Base-by-base conservation (phyloP, 1,139 yeast species). In the Saccharomyces hybrid region DNA sequence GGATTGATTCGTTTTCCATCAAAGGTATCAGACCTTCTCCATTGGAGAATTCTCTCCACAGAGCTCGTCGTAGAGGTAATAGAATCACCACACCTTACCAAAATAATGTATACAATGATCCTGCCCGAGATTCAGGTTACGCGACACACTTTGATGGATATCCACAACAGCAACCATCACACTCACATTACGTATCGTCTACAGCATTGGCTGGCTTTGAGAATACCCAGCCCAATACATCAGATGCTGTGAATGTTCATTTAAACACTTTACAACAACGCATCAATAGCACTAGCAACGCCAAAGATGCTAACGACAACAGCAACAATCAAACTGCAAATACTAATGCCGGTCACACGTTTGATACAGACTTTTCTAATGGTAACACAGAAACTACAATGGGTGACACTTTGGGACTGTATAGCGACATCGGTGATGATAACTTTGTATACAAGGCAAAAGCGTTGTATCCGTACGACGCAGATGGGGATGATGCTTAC, bases 401-500 rank as follows among this genome's bases (percentile, higher is more conserved):
- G 70, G 67, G 70, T 14, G 72, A 66, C 49, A 69, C 70, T 2
- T 54, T 69, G 50, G 70, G 69, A 6, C 55, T 68, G 14, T 69
- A 66, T 53, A 67, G 70, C 51, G 73, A 70, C 34, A 59, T 64
- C 9, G 72, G 69, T 13, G 73, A 71, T 51, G 71, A 68, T 19
- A 84, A 82, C 54, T 91, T 88, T 73, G 88, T 95, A 50, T 88
- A 87, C 69, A 81, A 84, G 58, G 99, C 97, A 3, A 81, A 81
- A 61, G 98, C 97, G 0, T 76, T 91, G 52, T 93, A 89, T 69
- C 78, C 86, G 54, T 93, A 93, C 70, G 84, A 83, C 56, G 97
- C 98, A n/a, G 89, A 87, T 65, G 95, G 95, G 2, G 95, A 87
- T 54, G 99, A 93, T 71, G 88, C 87, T 58, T 93, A 93, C 68